These are phyloP conservation scores for Eucalyptus curtisii DNA, from an alignment of 345 rosid genomes.

Conservation along the genomic window DNA sequence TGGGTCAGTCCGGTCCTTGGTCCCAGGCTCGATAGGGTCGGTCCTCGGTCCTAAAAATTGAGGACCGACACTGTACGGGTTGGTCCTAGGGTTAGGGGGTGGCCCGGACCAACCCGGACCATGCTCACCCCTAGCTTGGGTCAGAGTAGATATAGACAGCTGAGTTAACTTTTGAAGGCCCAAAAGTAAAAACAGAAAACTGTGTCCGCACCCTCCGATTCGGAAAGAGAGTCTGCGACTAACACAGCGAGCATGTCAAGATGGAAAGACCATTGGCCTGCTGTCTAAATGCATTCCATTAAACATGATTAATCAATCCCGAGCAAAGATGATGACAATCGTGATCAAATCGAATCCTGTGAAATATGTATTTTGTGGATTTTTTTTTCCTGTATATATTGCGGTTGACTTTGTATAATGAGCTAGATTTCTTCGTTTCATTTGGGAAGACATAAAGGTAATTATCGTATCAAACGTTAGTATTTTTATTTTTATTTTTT, in stretches of 20 bases:
- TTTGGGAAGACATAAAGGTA: background rate
- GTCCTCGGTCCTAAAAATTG: too few species aligned
- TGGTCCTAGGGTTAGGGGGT: too few species aligned
- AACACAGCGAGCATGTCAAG: background rate
- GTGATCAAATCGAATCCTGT: background rate
- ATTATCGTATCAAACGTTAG: background rate
- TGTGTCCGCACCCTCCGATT: background rate
- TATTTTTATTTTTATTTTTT: background rate
- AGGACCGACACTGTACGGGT: too few species aligned
- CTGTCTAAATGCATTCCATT: background rate
- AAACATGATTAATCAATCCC: background rate
- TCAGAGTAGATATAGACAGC: background rate
- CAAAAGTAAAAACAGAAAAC: background rate
- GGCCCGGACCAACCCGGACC: too few species aligned
- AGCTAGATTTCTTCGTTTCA: background rate
- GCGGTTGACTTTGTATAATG: background rate
- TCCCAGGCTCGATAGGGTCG: too few species aligned
- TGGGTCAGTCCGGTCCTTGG: too few species aligned
- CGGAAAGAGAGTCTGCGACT: background rate
- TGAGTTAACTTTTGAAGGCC: background rate
- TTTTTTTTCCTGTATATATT: background rate
- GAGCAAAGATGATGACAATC: background rate
- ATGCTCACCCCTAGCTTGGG: too few species aligned
- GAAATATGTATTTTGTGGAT: background rate
- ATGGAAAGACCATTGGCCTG: background rate